A percentile compares a stretch with the other conserved stretches of the same genome.
Conservation (phyloP, 257 asterid species). For the Asclepias syriaca region DNA sequence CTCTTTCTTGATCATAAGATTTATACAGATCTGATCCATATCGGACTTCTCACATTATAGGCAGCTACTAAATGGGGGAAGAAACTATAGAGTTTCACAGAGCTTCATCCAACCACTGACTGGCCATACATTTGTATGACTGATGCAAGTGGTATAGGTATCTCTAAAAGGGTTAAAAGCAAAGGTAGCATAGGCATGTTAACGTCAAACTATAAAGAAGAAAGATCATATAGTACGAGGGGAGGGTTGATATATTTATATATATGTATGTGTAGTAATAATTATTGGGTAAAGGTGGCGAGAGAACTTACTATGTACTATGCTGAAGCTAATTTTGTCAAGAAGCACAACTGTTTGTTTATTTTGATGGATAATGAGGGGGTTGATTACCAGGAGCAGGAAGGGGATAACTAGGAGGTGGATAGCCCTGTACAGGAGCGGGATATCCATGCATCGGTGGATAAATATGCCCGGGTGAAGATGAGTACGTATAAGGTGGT, state of each 20-base stretch:
- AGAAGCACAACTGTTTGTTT: background rate
- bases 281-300: background rate
- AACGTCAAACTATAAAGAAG: background rate
- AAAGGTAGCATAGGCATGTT: background rate
- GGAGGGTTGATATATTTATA: no score
- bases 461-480: conserved; percentile 5
- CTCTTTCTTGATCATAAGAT: background rate
- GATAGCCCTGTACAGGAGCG: conserved; percentile 13
- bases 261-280: no score
- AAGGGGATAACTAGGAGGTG: conserved; percentile 21
- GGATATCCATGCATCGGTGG: conserved; percentile 14
- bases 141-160: background rate
- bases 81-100: background rate
- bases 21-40: background rate
- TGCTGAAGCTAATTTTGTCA: background rate
- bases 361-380: background rate
- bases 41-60: background rate
- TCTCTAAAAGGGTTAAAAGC: background rate
- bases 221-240: background rate
- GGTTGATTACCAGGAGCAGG: conserved; percentile 17
- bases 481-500: conserved; percentile 18
- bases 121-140: background rate
- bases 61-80: background rate
- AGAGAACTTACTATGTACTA: background rate
- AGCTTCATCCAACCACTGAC: background rate